A percentile compares a stretch with the other conserved stretches of the same genome.
Evolutionary conservation across 768 basidiomycete genomes (phyloP).

Genomic region (Scleroderma citrinum): DNA sequence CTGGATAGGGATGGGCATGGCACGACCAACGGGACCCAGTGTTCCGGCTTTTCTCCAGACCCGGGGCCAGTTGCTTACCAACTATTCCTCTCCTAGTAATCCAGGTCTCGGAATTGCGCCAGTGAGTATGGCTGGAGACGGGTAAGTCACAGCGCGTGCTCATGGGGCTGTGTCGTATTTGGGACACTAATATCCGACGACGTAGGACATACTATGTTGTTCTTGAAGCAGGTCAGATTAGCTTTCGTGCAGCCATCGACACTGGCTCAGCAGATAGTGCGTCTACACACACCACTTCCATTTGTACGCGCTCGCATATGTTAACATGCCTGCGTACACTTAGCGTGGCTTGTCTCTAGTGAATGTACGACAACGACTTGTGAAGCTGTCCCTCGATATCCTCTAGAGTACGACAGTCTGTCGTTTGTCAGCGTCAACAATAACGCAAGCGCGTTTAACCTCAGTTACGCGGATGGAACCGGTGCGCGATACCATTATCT

Average conservation of each 20-base stretch:
- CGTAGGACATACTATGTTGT: constrained; percentile 63
- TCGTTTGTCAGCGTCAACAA: constrained; percentile 56
- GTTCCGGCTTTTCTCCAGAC: too few relatives aligned
- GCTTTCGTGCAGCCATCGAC: constrained; percentile 65
- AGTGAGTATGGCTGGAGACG: constrained; percentile 42
- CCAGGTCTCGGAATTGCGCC: too few relatives aligned
- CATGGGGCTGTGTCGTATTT: too few relatives aligned
- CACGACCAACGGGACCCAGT: too few relatives aligned
- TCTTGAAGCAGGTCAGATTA: constrained; percentile 54
- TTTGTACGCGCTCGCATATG: neutral
- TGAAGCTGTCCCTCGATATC: constrained; percentile 59
- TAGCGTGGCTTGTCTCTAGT: constrained; percentile 67
- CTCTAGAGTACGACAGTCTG: constrained; percentile 58
- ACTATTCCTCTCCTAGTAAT: too few relatives aligned
- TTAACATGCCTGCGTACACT: constrained; percentile 15
- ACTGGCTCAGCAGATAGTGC: constrained; percentile 50
- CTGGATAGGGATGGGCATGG: too few relatives aligned
- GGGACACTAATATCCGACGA: too few relatives aligned
- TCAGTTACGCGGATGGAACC: constrained; percentile 64
- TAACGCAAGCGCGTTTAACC: constrained; percentile 55
- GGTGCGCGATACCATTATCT: constrained; percentile 41
- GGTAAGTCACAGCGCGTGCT: too few relatives aligned
- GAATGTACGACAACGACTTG: constrained; percentile 53
- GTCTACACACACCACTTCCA: constrained; percentile 1
- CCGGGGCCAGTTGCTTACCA: too few relatives aligned